Conservation (phyloP, 2,329 filamentous ascomycete genomes). For the Rhynchosporium agropyri region DNA sequence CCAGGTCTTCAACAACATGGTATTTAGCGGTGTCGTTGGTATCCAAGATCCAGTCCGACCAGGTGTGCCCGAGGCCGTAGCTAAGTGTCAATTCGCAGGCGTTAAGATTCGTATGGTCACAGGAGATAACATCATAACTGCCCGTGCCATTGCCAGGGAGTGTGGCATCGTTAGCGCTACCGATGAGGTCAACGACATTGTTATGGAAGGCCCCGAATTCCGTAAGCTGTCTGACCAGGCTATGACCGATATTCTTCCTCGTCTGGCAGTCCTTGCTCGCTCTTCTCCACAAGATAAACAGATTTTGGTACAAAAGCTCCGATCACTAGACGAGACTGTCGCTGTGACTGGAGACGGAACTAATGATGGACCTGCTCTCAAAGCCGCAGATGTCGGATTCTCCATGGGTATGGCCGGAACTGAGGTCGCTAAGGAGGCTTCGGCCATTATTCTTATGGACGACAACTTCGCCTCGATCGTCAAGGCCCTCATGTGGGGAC, state of each 20-base stretch:
- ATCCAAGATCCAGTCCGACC: slow-evolving; percentile 74
- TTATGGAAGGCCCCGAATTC: slow-evolving; percentile 71
- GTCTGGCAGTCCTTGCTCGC: slow-evolving; percentile 67
- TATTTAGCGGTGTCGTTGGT: slow-evolving; percentile 70
- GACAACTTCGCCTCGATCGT: slow-evolving; percentile 66
- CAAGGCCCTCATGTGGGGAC: slow-evolving; percentile 63
- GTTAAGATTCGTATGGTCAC: slow-evolving; percentile 76
- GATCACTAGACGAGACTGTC: slow-evolving; percentile 66
- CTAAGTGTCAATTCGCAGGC: slow-evolving; percentile 67
- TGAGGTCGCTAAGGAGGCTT: slow-evolving; percentile 64
- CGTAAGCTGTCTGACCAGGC: slow-evolving; percentile 60
- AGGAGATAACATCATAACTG: slow-evolving; percentile 72
- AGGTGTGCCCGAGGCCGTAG: slow-evolving; percentile 68
- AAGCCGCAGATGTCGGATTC: slow-evolving; percentile 67
- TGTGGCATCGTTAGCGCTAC: slow-evolving; percentile 59
- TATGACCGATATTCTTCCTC: slow-evolving; percentile 60
- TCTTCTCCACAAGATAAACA: slow-evolving; percentile 72
- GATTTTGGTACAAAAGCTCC: slow-evolving; percentile 63
- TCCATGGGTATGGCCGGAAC: slow-evolving; percentile 69
- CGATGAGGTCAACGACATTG: slow-evolving; percentile 50
- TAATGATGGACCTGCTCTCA: slow-evolving; percentile 66
- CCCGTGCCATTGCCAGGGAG: slow-evolving; percentile 71
- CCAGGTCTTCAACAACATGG: slow-evolving; percentile 71
- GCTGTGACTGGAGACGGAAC: slow-evolving; percentile 69
- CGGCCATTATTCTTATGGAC: slow-evolving; percentile 63